Evolutionary conservation across 192 early-diverging fungal species (phyloP).

Genomic region (Coemansia sp.): DNA sequence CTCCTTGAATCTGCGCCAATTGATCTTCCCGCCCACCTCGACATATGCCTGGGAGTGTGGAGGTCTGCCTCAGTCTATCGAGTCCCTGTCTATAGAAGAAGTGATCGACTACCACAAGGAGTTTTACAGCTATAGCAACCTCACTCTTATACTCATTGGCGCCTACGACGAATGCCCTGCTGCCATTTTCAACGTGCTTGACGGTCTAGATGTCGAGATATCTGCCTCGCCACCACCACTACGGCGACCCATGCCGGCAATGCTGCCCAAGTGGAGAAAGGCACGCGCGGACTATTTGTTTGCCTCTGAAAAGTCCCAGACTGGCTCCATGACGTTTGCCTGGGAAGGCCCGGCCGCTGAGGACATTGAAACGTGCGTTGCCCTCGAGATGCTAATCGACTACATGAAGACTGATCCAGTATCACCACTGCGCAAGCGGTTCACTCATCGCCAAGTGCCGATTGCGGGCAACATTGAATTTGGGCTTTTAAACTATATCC

Average conservation of each 20-base stretch:
- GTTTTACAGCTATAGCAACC: constrained; percentile 72
- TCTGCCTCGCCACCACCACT: constrained; percentile 23
- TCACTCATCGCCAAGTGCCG: constrained; percentile 73
- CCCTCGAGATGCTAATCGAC: constrained; percentile 76
- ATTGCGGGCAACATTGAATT: constrained; percentile 71
- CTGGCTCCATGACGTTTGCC: constrained; percentile 71
- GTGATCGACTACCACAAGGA: constrained; percentile 73
- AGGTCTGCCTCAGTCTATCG: constrained; percentile 74
- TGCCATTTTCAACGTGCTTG: constrained; percentile 57
- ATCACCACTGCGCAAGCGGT: constrained; percentile 71
- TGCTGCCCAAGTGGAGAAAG: constrained; percentile 46
- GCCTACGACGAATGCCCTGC: constrained; percentile 45
- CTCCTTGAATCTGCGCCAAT: constrained; percentile 27
- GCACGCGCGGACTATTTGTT: constrained; percentile 60
- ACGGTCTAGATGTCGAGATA: constrained; percentile 35
- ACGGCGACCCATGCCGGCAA: constrained; percentile 51
- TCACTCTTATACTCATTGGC: constrained; percentile 71
- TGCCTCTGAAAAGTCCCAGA: constrained; percentile 66
- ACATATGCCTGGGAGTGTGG: constrained; percentile 83
- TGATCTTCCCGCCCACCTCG: constrained; percentile 57
- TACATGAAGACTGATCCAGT: constrained; percentile 69
- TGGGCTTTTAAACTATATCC: constrained; percentile 58
- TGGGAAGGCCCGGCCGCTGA: constrained; percentile 79
- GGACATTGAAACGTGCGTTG: constrained; percentile 66
- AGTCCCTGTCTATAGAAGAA: constrained; percentile 69